These are phyloP conservation scores for Leccinum subfulvum DNA, from an alignment of 1,284 basidiomycete species.

Conservation along the genomic window DNA sequence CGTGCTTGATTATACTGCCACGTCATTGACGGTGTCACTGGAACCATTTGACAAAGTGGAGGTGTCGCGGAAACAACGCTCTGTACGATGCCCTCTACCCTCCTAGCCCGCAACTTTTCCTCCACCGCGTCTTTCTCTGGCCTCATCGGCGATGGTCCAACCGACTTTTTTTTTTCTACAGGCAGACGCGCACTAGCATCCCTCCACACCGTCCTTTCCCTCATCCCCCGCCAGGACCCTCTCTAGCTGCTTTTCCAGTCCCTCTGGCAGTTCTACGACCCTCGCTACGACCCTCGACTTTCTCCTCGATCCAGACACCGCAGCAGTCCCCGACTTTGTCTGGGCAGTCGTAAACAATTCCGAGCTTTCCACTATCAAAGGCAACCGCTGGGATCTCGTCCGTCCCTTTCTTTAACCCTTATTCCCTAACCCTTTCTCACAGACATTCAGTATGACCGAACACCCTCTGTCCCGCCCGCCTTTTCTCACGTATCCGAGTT, in stretches of 20 bases:
- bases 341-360: slow-evolving; percentile 83
- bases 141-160: slow-evolving; percentile 65
- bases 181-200: slow-evolving; percentile 75
- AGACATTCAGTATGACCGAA: slow-evolving; percentile 80
- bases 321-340: slow-evolving; percentile 66
- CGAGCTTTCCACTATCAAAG: slow-evolving; percentile 65
- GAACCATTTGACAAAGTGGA: slow-evolving; percentile 67
- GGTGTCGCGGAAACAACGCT: slow-evolving; percentile 57
- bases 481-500: slow-evolving; percentile 80
- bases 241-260: slow-evolving; percentile 64
- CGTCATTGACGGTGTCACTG: slow-evolving; percentile 60
- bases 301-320: slow-evolving; percentile 56
- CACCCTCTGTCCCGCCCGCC: slow-evolving; percentile 55
- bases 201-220: slow-evolving; percentile 75
- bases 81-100: slow-evolving; percentile 61
- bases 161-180: slow-evolving; percentile 91
- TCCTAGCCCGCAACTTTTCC: slow-evolving; percentile 66
- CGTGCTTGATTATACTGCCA: slow-evolving; percentile 54
- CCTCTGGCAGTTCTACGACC: slow-evolving; percentile 64
- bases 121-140: slow-evolving; percentile 50
- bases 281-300: slow-evolving; percentile 74
- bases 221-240: slow-evolving; percentile 82
- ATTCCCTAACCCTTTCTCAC: slow-evolving; percentile 11
- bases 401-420: slow-evolving; percentile 33
- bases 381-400: slow-evolving; percentile 84